Conservation (phyloP, 257 asterid genomes). For the Avicennia marina region DNA sequence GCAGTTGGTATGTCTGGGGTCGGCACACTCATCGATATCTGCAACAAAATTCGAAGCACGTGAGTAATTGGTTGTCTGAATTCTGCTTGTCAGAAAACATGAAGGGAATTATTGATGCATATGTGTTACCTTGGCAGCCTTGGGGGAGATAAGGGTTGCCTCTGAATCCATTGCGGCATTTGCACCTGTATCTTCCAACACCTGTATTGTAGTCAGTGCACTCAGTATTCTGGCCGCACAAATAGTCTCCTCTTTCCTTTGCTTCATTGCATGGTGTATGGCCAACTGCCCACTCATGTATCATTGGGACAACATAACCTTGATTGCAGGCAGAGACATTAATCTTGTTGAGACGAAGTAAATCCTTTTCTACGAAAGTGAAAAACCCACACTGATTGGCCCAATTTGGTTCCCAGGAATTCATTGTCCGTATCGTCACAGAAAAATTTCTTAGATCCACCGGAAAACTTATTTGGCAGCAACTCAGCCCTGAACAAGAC, state of each 20-base stretch:
- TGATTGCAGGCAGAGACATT: neutral
- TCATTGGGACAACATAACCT: neutral
- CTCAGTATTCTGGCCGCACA: conserved; percentile 8
- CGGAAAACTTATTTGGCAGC: conserved; percentile 18
- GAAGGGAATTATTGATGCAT: too few relatives aligned
- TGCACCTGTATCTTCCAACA: conserved; percentile 20
- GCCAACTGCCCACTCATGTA: conserved; percentile 25
- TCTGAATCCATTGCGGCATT: conserved; percentile 22
- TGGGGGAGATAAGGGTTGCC: conserved; percentile 36
- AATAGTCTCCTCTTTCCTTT: neutral
- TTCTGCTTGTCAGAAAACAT: too few relatives aligned
- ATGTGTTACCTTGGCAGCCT: conserved; percentile 40
- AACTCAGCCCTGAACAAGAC: conserved; percentile 21
- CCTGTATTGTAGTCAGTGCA: conserved; percentile 15
- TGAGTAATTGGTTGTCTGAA: too few relatives aligned
- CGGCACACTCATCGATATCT: conserved; percentile 29
- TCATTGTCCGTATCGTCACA: conserved; percentile 2
- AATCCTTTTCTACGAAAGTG: conserved; percentile 14
- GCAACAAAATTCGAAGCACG: neutral
- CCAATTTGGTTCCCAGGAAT: conserved; percentile 16
- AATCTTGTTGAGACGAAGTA: neutral
- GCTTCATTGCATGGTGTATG: conserved; percentile 15
- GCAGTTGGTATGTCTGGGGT: conserved; percentile 14
- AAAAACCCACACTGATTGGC: conserved; percentile 11
- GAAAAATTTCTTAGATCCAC: neutral